Conservation (phyloP, 169 alveolate genomes). For the Cryptosporidium felis region DNA sequence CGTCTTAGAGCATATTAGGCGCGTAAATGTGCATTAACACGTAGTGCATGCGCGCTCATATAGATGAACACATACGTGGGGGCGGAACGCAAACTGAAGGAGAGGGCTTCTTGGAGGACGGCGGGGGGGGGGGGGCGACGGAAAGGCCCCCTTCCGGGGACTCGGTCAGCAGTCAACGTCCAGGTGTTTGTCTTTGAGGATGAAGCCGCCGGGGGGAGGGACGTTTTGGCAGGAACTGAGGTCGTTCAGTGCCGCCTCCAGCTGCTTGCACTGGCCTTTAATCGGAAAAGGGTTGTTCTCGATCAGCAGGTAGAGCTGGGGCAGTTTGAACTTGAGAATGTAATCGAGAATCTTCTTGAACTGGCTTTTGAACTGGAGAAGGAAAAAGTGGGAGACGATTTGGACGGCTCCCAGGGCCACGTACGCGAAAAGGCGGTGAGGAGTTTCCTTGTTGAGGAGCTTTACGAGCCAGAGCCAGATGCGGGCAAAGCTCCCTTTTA, state of each 20-base stretch:
- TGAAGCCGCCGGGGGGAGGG: constrained; percentile 58
- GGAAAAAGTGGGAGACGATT: constrained; percentile 33
- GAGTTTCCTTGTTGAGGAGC: constrained; percentile 21
- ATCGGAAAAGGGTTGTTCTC: constrained; percentile 45
- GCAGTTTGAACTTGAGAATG: constrained; percentile 26
- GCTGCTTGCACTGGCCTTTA: constrained; percentile 43
- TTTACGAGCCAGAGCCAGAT: constrained; percentile 68
- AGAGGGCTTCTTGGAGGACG: too few species aligned
- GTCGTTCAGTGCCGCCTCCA: constrained; percentile 20
- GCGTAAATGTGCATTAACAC: too few species aligned
- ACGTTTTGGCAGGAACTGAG: not conserved
- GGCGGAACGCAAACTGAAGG: too few species aligned
- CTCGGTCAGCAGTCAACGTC: constrained; percentile 64
- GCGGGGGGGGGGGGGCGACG: too few species aligned
- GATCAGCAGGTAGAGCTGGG: not conserved
- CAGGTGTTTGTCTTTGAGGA: constrained; percentile 47
- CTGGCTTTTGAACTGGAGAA: constrained; percentile 13
- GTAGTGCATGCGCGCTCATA: too few species aligned
- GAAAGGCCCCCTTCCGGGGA: too few species aligned
- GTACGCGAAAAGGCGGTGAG: not conserved
- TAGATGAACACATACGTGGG: too few species aligned
- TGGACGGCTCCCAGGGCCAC: constrained; percentile 11
- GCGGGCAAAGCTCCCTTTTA: constrained; percentile 19
- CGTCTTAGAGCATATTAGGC: too few species aligned
- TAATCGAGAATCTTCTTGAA: constrained; percentile 43